Base-by-base conservation (phyloP, 2,329 filamentous ascomycete genomes). In the Furcasterigmium sp. region DNA sequence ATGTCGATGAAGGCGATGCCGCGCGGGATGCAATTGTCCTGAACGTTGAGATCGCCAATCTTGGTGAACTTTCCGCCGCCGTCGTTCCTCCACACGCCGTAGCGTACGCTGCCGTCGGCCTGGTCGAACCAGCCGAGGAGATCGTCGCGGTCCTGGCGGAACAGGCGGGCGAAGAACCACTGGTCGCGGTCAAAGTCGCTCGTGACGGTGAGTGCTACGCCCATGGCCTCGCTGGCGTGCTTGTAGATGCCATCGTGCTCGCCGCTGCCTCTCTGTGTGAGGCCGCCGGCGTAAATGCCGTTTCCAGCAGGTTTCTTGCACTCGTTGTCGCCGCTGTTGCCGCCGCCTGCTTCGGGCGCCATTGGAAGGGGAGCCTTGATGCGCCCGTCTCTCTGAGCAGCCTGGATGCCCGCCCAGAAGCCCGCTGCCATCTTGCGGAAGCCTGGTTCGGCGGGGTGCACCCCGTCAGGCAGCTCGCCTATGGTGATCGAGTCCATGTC, bases 201-300 rank as follows among this genome's bases (percentile, higher is more conserved):
- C 0, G 47, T 41, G 3, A 57, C 37, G 3, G 49, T 51, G 14
- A 47, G 34, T 5, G 53, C 36, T 23, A 50, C 49, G 18, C 49
- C 51, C 42, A 38, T 53, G 8, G 37, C 42, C 20, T 51, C 10
- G 44, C 47, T 5, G 44, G 11, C 45, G 44, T 62, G 60, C 10
- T 46, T 26, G 37, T 63, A 63, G 1, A 49, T 54, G 14, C 55
- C 54, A 42, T 63, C 56, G 8, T 60, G 51, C 11, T 47, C 17
- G 11, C 60, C 59, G 23, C 47, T 53, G 10, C 59, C 57, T 5
- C 34, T 41, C 37, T 62, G 59, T 3, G 57, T 61, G 8, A 50
- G 26, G 5, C 52, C 50, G 15, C 53, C 57, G 1, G 50, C 51
- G 19, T 51, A 43, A 2, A 50, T 36, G 3, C 57, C 56, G 30